Base-by-base conservation (phyloP, 202 grass and related monocot species). In the Cymbopogon flexuosus region DNA sequence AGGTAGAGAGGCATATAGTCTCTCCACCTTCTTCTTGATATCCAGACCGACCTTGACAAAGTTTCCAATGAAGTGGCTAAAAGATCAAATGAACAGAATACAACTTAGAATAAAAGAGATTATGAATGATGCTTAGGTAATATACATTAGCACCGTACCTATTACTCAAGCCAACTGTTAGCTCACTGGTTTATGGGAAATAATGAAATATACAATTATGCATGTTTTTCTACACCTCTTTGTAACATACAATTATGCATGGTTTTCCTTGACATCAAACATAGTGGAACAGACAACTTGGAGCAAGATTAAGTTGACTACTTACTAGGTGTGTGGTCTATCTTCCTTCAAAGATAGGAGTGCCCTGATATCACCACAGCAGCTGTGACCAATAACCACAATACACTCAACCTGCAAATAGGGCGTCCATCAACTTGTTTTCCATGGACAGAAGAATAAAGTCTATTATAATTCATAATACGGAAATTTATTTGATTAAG, bases 381-480 rank as follows among this genome's bases (percentile, higher is more conserved):
- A 65, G 66, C 89, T 92, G 76, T 97, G 91, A 52, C 91, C 94
- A 29, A 97, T 89, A 43, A 93, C 89, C 41, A 90, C 89, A 45
- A 97, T 90, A 80, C 75, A 91, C 31, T 97, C 80, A 22, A 97
- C 89, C 89, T 97, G 72, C 13, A 34, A 83, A 79, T 85, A 82
- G 18, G 18, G 31, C 36, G 41, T 21, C 13, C 11, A 73, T 60
- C 35, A 88, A 60, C 2, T 77, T 41, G 39, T 19, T 76, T 67
- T 61, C 46, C 49, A 70, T 3, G 27, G 27, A 37, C 18, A 76
- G 40, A 58, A 23, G 15, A 31, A 60, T 24, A 74, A 11, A 76
- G 14, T 40, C 19, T 65, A 9, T 35, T 13, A 59, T 66, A 58
- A 21, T 46, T 73, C 18, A 10, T 79, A 19, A 14, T 5, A 22